Evolutionary conservation across 306 rosid genomes (phyloP).

Genomic region (Lithocarpus polystachyus): DNA sequence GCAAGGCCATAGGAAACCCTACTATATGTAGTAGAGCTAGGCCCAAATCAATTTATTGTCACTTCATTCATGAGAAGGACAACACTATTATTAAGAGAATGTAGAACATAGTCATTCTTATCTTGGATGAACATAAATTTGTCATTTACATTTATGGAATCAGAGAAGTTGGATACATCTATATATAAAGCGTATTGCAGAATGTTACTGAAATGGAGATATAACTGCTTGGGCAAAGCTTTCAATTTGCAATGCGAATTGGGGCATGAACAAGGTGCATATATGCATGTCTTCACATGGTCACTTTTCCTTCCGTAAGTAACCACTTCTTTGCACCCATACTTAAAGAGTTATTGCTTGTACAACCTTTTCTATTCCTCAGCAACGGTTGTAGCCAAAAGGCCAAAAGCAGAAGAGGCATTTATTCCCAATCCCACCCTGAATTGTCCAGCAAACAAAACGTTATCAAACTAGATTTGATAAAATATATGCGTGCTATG

Average conservation of each 20-base stretch:
- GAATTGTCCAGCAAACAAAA: slow-evolving; percentile 26
- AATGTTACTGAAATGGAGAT: slow-evolving; percentile 38
- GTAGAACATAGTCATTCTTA: slow-evolving; percentile 36
- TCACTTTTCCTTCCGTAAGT: slow-evolving; percentile 32
- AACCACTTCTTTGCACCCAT: slow-evolving; percentile 52
- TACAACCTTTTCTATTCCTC: slow-evolving; percentile 66
- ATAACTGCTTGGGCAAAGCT: slow-evolving; percentile 46
- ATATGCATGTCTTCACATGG: slow-evolving; percentile 56
- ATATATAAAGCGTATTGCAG: slow-evolving; percentile 40
- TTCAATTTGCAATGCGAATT: slow-evolving; percentile 35
- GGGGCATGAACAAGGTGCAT: slow-evolving; percentile 60
- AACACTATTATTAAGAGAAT: slow-evolving; percentile 34
- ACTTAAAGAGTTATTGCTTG: slow-evolving; percentile 48
- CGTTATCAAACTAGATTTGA: neutral
- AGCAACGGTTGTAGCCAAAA: slow-evolving; percentile 69
- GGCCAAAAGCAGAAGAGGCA: slow-evolving; percentile 64
- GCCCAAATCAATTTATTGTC: slow-evolving; percentile 45
- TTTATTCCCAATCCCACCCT: slow-evolving; percentile 89
- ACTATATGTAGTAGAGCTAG: slow-evolving; percentile 13
- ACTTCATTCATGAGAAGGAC: slow-evolving; percentile 41
- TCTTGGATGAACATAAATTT: slow-evolving; percentile 46
- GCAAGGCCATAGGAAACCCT: slow-evolving; percentile 44
- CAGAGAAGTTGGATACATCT: slow-evolving; percentile 14
- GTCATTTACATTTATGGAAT: slow-evolving; percentile 22
- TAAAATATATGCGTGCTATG: neutral